phyloP scores from a whole-genome alignment of 352 stramenopile genomes.

The Phytophthora chlamydospora region DNA sequence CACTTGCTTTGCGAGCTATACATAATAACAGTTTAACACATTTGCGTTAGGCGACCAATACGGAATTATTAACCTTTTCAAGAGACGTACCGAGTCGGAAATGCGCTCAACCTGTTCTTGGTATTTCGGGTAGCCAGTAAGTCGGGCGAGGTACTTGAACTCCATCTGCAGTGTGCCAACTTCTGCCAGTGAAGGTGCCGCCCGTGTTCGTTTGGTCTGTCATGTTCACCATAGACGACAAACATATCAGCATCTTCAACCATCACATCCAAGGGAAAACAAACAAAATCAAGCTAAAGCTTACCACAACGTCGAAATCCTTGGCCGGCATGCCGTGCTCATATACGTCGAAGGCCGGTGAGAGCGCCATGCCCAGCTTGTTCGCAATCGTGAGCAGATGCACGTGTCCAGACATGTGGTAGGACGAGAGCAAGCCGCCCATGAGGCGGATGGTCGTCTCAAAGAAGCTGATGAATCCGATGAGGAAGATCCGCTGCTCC shows the following conservation, averaged over 20 bases:
- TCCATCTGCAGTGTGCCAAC: slow-evolving; percentile 79
- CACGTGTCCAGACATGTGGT: slow-evolving; percentile 61
- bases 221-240: neutral
- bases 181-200: slow-evolving; percentile 64
- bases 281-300: neutral
- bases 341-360: slow-evolving; percentile 59
- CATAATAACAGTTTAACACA: neutral
- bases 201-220: slow-evolving; percentile 43
- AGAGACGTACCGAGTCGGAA: slow-evolving; percentile 56
- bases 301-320: slow-evolving; percentile 69
- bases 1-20: slow-evolving; percentile 59
- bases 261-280: neutral
- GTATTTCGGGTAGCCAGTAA: slow-evolving; percentile 69
- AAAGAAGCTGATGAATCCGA: slow-evolving; percentile 75
- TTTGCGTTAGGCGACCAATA: neutral
- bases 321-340: slow-evolving; percentile 66
- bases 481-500: slow-evolving; percentile 68
- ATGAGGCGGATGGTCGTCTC: slow-evolving; percentile 84
- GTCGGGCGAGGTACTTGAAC: slow-evolving; percentile 77
- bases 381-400: slow-evolving; percentile 65
- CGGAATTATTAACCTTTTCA: neutral
- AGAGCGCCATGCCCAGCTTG: slow-evolving; percentile 69
- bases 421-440: slow-evolving; percentile 73
- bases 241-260: neutral
- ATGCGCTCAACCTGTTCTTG: slow-evolving; percentile 72